These are phyloP conservation scores for Monosporascus sp. DNA, from an alignment of 2,329 filamentous ascomycete genomes.

Conservation along the genomic window DNA sequence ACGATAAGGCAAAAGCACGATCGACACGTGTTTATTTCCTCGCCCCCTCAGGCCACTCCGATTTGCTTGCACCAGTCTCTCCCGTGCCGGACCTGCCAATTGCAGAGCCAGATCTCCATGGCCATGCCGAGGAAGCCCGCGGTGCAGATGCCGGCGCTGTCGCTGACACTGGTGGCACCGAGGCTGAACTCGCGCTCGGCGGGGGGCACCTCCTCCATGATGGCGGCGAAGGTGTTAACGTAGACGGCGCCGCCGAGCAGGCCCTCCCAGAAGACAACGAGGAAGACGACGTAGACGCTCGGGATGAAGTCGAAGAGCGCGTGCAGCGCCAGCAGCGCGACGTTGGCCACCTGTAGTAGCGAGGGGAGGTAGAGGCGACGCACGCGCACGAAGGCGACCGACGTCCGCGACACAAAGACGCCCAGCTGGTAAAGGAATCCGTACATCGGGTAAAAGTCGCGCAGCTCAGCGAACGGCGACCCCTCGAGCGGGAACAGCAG, in stretches of 20 bases:
- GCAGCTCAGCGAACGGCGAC: constrained; percentile 75
- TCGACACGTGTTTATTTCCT: constrained; percentile 18
- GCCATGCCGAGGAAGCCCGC: constrained; percentile 80
- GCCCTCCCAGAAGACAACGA: constrained; percentile 90
- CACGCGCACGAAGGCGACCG: constrained; percentile 79
- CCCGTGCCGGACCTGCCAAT: constrained; percentile 78
- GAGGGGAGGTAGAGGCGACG: constrained; percentile 78
- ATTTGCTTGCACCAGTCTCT: constrained; percentile 66
- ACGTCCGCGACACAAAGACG: constrained; percentile 90
- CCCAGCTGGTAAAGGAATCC: constrained; percentile 91
- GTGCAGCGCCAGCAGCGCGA: constrained; percentile 68
- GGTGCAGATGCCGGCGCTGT: constrained; percentile 84
- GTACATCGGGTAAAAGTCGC: constrained; percentile 92
- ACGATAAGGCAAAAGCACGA: background rate
- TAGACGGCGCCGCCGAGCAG: constrained; percentile 88
- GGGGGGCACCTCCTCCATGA: constrained; percentile 72
- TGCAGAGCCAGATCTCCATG: constrained; percentile 76
- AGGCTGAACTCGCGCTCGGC: constrained; percentile 88
- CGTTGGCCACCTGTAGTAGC: constrained; percentile 74
- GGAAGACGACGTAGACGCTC: constrained; percentile 78
- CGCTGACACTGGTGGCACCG: constrained; percentile 84
- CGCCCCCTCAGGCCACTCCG: constrained; percentile 19
- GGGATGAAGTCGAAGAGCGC: constrained; percentile 78
- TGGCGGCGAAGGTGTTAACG: constrained; percentile 92
- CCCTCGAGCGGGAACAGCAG: constrained; percentile 74